Evolutionary conservation across 768 basidiomycete species (phyloP), one percentile per base, ranked within the genome.

Genomic region (Pleurotus pulmonarius): DNA sequence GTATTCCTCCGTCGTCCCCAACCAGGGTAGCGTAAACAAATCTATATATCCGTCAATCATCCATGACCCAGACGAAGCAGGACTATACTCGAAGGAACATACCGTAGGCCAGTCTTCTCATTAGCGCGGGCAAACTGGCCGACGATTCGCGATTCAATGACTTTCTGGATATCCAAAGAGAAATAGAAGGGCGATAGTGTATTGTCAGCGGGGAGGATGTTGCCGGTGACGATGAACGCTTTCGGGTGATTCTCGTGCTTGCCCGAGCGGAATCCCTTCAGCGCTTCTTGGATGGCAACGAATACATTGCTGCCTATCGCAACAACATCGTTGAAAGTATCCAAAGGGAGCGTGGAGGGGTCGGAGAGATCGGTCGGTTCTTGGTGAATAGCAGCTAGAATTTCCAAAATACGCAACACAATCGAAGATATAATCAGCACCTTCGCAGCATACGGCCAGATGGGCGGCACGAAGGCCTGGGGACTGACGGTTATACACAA

Each of bases 401-500:
- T 29, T 29, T 6, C 26, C 4, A 29, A 29, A 29, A 29, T 26
- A 5, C 26, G 26, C 5, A 26, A 26, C 26, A 3, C 26, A 26
- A 26, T 26, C 7, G 26, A 26, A 26, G 26, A 29, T 6, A 7
- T 8, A 6, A 29, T 29, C 26, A 29, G 26, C 26, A 29, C 26
- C 5, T 6, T 29, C 26, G 26, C 26, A 29, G 26, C 26, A 6
- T 4, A 29, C 26, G 26, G 5, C 26, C 8, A 29, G 6, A 29
- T 6, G 26, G 0, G 26, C 25, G 20, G 15, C 15, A 43, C 44
- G 55, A 13, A 63, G 44, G 26, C 63, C n/a, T n/a, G 49, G 59
- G 40, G 46, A 55, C 39, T 58, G 67, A 58, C 79, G 78, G 57
- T 80, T 81, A 59, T 73, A 79, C 39, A 79, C 65, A 5, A 82